Evolutionary conservation across 768 basidiomycete genomes (phyloP).

Genomic region (Rhizopogon vesiculosus): DNA sequence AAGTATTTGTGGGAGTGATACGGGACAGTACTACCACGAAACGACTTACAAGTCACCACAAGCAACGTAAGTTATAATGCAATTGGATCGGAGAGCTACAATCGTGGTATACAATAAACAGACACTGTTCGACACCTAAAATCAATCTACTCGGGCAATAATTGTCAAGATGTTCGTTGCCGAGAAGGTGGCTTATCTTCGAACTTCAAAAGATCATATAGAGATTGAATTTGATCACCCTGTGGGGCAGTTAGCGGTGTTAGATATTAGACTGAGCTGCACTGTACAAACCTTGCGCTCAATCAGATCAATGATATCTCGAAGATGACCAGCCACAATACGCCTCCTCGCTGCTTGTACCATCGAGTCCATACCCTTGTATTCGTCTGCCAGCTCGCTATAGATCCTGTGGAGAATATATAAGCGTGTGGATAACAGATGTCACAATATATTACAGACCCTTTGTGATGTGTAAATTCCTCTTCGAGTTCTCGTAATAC

Average conservation of each 20-base stretch:
- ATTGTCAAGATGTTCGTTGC: background rate
- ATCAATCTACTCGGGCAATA: background rate
- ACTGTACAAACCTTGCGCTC: constrained; percentile 75
- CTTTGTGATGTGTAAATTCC: constrained; percentile 92
- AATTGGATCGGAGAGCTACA: background rate
- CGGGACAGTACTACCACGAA: too few relatives aligned
- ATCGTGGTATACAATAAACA: background rate
- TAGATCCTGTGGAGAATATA: constrained; percentile 62
- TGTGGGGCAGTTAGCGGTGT: constrained; percentile 24
- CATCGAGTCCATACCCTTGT: constrained; percentile 82
- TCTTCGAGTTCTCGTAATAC: constrained; percentile 89
- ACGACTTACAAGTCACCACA: background rate
- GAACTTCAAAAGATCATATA: constrained; percentile 81
- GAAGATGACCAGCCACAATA: constrained; percentile 82
- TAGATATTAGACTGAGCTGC: constrained; percentile 1
- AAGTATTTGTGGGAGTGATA: too few relatives aligned
- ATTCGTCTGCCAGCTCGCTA: constrained; percentile 86
- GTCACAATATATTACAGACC: constrained; percentile 43
- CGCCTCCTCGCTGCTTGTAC: constrained; percentile 79
- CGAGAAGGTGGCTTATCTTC: constrained; percentile 49
- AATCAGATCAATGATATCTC: constrained; percentile 86
- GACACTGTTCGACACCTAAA: background rate
- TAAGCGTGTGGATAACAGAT: constrained; percentile 6
- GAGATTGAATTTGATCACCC: constrained; percentile 92
- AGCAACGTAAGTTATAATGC: background rate